Evolutionary conservation across 495 filamentous ascomycete genomes (phyloP).

Genomic region (Glutinoglossum americanum): DNA sequence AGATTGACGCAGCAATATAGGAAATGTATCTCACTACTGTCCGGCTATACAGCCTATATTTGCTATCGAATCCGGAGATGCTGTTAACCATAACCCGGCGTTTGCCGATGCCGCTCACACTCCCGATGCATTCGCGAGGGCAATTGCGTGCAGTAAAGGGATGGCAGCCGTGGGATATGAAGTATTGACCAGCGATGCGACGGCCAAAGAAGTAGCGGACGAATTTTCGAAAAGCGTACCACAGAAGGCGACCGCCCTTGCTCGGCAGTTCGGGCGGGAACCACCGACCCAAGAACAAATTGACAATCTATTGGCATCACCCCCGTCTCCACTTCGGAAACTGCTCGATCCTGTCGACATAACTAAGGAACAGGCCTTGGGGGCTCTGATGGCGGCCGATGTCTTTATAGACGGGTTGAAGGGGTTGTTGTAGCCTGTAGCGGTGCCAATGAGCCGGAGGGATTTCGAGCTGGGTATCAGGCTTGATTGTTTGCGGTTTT

Average conservation of each 20-base stretch:
- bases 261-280: background rate
- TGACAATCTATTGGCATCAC: background rate
- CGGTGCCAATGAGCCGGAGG: no score
- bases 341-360: background rate
- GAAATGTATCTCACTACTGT: background rate
- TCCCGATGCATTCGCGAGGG: background rate
- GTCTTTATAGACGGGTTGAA: no score
- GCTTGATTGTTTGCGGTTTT: no score
- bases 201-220: no score
- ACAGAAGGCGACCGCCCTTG: background rate
- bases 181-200: background rate
- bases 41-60: background rate
- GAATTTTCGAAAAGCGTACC: background rate
- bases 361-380: background rate
- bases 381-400: background rate
- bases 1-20: background rate
- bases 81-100: background rate
- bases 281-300: background rate
- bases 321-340: background rate
- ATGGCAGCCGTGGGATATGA: background rate
- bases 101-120: background rate
- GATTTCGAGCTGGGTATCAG: no score
- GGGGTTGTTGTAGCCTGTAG: no score
- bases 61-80: background rate
- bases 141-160: background rate